Evolutionary conservation across 257 asterid species (phyloP).

Genomic region (Solanum chaucha): DNA sequence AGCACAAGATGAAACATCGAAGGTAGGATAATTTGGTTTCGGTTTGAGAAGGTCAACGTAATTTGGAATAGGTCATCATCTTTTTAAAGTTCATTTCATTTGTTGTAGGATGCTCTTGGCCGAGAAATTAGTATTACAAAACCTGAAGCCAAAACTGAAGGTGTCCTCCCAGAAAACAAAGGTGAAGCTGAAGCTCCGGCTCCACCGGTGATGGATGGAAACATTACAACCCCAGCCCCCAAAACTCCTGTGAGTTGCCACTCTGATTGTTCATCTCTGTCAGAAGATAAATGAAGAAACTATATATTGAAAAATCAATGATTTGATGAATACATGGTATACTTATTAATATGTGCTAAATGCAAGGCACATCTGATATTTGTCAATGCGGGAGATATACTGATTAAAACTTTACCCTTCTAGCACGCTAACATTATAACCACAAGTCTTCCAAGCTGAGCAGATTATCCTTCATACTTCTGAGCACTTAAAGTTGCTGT

Average conservation of each 20-base stretch:
- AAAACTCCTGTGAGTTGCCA: constrained; percentile 41
- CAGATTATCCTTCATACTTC: neutral
- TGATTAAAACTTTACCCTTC: neutral
- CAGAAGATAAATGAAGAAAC: neutral
- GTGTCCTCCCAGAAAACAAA: constrained; percentile 27
- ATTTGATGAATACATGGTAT: neutral
- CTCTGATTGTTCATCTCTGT: neutral
- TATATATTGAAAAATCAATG: neutral
- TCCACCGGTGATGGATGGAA: constrained; percentile 13
- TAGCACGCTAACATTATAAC: neutral
- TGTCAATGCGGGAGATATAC: neutral
- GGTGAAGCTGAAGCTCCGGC: constrained; percentile 31
- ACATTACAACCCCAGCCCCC: constrained; percentile 1
- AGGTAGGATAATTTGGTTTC: constrained; percentile 26
- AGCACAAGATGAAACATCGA: constrained; percentile 33
- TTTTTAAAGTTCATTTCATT: neutral
- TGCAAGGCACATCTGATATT: neutral
- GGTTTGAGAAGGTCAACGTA: neutral
- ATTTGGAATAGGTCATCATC: neutral
- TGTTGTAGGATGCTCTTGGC: constrained; percentile 17
- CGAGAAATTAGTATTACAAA: constrained; percentile 20
- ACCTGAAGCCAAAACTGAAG: constrained; percentile 32
- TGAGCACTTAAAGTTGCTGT: neutral
- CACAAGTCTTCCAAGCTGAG: neutral
- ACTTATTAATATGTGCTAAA: neutral